phyloP scores from a whole-genome alignment of 768 basidiomycete genomes.

The Macrocybe gigantea region DNA sequence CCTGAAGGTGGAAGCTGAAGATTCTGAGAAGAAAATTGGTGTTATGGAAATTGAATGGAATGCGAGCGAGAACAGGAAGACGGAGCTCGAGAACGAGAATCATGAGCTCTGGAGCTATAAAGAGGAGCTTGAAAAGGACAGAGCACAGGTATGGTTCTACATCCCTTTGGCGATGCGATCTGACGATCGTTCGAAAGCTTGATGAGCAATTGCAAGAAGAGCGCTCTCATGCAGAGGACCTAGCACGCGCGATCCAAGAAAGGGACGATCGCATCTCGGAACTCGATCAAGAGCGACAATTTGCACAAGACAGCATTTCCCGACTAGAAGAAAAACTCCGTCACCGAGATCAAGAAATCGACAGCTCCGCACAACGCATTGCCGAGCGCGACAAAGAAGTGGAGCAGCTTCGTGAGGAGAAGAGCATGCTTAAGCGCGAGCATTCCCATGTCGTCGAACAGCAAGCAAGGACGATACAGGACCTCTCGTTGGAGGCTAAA shows the following conservation, averaged over 20 bases:
- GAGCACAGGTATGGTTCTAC: conserved; percentile 37
- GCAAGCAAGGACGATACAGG: conserved; percentile 39
- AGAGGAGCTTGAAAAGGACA: conserved; percentile 52
- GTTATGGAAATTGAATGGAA: conserved; percentile 51
- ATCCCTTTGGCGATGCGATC: neutral
- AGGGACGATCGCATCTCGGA: conserved; percentile 44
- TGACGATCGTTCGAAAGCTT: conserved; percentile 29
- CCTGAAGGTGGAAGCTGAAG: conserved; percentile 31
- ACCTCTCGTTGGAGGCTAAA: conserved; percentile 39
- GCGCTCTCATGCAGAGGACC: conserved; percentile 42
- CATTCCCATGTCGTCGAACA: conserved; percentile 44
- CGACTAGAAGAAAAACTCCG: conserved; percentile 54
- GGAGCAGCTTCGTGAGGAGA: conserved; percentile 49
- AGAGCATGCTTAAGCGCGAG: conserved; percentile 50
- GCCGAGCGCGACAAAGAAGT: conserved; percentile 44
- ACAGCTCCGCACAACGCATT: conserved; percentile 39
- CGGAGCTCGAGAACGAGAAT: conserved; percentile 50
- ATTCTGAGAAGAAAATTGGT: conserved; percentile 34
- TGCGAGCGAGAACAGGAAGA: conserved; percentile 48
- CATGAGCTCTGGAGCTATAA: conserved; percentile 47
- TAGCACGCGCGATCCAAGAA: conserved; percentile 45
- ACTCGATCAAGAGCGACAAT: conserved; percentile 51
- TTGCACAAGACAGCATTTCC: conserved; percentile 44
- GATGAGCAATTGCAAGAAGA: conserved; percentile 47
- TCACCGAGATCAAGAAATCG: conserved; percentile 51